Percentiles rank a stretch among this genome's conserved stretches.
phyloP scores from a whole-genome alignment of 805 yeast species.

The Monosporozyma solicola region DNA sequence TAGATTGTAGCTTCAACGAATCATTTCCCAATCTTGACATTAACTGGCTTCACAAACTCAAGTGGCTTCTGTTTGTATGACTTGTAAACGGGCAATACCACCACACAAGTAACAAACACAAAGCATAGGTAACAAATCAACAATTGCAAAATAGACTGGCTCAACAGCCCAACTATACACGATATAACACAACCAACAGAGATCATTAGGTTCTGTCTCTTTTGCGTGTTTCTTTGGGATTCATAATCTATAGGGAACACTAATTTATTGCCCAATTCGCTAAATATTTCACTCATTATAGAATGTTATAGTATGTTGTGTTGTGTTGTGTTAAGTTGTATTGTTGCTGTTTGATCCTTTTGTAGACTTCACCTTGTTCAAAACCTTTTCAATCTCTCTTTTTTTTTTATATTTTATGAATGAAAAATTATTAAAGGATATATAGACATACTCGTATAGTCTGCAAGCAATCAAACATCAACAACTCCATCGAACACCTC shows the following conservation, averaged over 20 bases:
- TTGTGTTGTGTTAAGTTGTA: constrained; percentile 3
- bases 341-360: constrained; percentile 1
- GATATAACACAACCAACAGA: constrained; percentile 28
- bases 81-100: constrained; percentile 53
- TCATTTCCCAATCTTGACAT: neutral
- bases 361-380: constrained; percentile 11
- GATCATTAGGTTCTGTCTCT: constrained; percentile 11
- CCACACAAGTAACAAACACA: constrained; percentile 27
- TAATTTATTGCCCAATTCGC: constrained; percentile 19
- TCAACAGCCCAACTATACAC: constrained; percentile 39
- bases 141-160: constrained; percentile 37
- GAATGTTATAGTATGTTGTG: neutral
- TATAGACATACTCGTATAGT: neutral
- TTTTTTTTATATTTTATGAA: neutral
- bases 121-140: constrained; percentile 34
- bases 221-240: constrained; percentile 20
- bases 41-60: neutral
- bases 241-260: constrained; percentile 30
- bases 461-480: neutral
- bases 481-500: constrained; percentile 3
- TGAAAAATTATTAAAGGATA: neutral
- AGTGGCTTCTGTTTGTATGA: constrained; percentile 37
- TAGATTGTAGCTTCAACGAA: too few relatives aligned
- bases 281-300: constrained; percentile 28
- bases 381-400: neutral